Base-by-base conservation (phyloP, 1,284 basidiomycete genomes). In the Bjerkandera adusta region DNA sequence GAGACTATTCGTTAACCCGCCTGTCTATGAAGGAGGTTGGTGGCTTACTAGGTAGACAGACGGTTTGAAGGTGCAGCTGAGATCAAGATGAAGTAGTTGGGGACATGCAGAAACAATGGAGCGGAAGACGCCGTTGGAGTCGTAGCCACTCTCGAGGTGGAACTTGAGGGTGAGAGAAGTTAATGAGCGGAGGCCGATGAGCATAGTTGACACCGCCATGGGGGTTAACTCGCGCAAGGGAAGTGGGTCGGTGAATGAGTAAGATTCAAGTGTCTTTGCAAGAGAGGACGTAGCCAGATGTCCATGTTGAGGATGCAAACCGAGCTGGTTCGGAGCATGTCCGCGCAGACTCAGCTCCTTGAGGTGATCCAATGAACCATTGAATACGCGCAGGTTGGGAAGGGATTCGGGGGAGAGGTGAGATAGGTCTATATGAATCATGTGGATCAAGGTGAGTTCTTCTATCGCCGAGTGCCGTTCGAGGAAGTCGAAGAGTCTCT, bases 111-210 rank as follows among this genome's bases (percentile, higher is more conserved):
- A 64, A 36, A 79, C 76, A 48, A 88, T 73, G 3, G 81, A 77
- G 38, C 81, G 76, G 36, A 88, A 68, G 43, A 86, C 67, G 52
- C 79, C 79, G 26, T 77, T 80, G 56, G 82, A 81, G 55, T 88
- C 85, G 56, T 86, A 86, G 54, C 81, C 79, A 4, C 82, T 83
- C 54, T 86, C 81, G 38, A 87, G 72, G 33, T 75, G 73, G 58
- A 87, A 87, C 13, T 76, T 69, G 40, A 87, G 75, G 45, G 73
- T 78, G 46, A 88, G 68, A 29, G 77, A 71, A 15, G 67, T 73
- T 20, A 88, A 70, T 5, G 68, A 67, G n/a, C 72, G 71, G 15
- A 86, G 55, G 36, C 72, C 71, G 49, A 74, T 69, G 20, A 88
- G 69, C 22, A 83, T 67, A 30, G 70, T 71, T 3, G 79, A 75